These are phyloP conservation scores for Russula sp. DNA, from an alignment of 768 basidiomycete genomes.

Conservation along the genomic window DNA sequence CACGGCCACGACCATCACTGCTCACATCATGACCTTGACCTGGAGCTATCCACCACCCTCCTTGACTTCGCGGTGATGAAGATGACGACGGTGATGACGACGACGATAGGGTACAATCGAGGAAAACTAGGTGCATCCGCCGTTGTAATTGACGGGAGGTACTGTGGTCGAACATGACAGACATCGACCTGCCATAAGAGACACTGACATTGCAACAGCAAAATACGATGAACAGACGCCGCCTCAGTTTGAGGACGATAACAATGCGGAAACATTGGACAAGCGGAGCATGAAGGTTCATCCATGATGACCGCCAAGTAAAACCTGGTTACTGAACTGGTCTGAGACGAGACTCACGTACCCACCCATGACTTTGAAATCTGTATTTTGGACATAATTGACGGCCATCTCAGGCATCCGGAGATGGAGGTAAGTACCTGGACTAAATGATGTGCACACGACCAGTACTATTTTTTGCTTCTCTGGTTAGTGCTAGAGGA, in stretches of 20 bases:
- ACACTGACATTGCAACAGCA: neutral
- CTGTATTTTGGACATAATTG: conserved; percentile 89
- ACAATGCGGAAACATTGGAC: neutral
- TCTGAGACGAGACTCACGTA: conserved; percentile 96
- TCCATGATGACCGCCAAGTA: conserved; percentile 85
- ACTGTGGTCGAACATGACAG: neutral
- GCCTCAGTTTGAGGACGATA: neutral
- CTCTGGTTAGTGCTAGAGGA: conserved; percentile 49
- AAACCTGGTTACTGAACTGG: conserved; percentile 88
- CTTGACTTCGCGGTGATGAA: too few relatives aligned
- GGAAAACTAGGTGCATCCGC: neutral
- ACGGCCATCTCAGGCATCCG: conserved; percentile 99
- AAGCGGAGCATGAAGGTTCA: conserved; percentile 41
- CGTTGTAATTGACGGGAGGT: neutral
- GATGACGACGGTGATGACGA: too few relatives aligned
- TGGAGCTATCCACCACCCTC: too few relatives aligned
- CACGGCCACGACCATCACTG: too few relatives aligned
- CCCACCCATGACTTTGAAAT: conserved; percentile 91
- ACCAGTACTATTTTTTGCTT: conserved; percentile 91
- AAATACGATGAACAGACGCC: neutral
- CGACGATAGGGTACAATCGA: neutral
- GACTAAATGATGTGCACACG: conserved; percentile 97
- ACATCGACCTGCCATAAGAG: neutral
- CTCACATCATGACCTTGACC: too few relatives aligned
- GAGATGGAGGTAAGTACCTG: conserved; percentile 92